Conservation (phyloP, 345 rosid species). For the Salix dunnii region DNA sequence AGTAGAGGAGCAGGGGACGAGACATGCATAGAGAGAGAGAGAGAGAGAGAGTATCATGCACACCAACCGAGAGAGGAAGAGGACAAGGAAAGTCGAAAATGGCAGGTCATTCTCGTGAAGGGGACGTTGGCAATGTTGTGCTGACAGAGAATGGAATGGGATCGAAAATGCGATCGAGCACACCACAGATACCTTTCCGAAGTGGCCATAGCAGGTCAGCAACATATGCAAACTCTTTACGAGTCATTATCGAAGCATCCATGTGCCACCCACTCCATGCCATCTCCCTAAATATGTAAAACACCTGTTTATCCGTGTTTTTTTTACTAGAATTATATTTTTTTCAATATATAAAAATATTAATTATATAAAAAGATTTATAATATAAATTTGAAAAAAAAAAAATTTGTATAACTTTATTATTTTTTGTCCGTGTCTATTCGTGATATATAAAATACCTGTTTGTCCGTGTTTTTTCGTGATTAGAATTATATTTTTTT, state of each 20-base stretch:
- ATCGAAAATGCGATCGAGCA: constrained; percentile 1
- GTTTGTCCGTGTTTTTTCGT: too few species aligned
- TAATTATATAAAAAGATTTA: too few species aligned
- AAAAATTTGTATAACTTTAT: too few species aligned
- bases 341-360: too few species aligned
- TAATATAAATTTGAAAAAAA: too few species aligned
- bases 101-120: constrained; percentile 55
- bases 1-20: background rate
- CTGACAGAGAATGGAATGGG: constrained; percentile 18
- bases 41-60: constrained; percentile 50
- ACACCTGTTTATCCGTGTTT: too few species aligned
- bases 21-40: constrained; percentile 22
- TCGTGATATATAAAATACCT: too few species aligned
- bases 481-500: too few species aligned
- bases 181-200: background rate
- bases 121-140: constrained; percentile 34
- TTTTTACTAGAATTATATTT: too few species aligned
- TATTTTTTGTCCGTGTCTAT: too few species aligned
- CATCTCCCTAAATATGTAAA: background rate
- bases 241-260: background rate
- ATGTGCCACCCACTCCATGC: constrained; percentile 31
- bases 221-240: background rate
- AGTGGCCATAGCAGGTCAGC: background rate
- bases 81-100: constrained; percentile 51
- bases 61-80: constrained; percentile 59